Percentiles rank a stretch among this genome's conserved stretches.
Conservation (phyloP, 1,284 basidiomycete species). For the Irpex lacteus region DNA sequence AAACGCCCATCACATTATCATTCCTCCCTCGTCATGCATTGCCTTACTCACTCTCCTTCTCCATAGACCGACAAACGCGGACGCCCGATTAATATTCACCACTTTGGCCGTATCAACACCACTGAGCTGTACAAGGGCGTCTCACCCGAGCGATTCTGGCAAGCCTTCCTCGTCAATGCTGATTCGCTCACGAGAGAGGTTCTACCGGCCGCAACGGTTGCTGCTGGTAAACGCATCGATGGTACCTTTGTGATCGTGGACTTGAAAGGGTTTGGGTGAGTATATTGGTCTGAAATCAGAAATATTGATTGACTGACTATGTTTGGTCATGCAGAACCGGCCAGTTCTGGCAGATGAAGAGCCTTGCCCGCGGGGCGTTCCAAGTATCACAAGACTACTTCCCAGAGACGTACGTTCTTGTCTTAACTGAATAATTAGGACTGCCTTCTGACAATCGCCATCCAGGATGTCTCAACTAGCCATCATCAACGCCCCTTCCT, state of each 20-base stretch:
- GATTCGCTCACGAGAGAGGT: constrained; percentile 63
- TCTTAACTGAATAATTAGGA: background rate
- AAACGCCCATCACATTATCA: background rate
- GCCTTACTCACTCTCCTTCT: background rate
- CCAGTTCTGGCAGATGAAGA: constrained; percentile 75
- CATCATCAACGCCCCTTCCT: constrained; percentile 67
- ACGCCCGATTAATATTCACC: constrained; percentile 65
- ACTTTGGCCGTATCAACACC: constrained; percentile 58
- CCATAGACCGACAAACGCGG: constrained; percentile 65
- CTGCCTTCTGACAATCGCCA: background rate
- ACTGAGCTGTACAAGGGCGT: constrained; percentile 58
- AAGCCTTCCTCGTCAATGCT: constrained; percentile 57
- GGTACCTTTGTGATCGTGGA: constrained; percentile 64
- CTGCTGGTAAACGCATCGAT: constrained; percentile 46
- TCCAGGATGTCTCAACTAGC: constrained; percentile 64
- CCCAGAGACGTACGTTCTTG: constrained; percentile 59
- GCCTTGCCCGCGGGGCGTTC: constrained; percentile 54
- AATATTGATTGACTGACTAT: background rate
- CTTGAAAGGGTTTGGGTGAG: constrained; percentile 64
- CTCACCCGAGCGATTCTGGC: constrained; percentile 61
- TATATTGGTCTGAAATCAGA: background rate
- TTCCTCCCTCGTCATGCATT: background rate
- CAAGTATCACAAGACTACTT: constrained; percentile 75
- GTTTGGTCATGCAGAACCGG: constrained; percentile 39
- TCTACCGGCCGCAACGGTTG: constrained; percentile 58